Conservation (phyloP, 2,329 filamentous ascomycete genomes). For the Epicoccum sorghinum region DNA sequence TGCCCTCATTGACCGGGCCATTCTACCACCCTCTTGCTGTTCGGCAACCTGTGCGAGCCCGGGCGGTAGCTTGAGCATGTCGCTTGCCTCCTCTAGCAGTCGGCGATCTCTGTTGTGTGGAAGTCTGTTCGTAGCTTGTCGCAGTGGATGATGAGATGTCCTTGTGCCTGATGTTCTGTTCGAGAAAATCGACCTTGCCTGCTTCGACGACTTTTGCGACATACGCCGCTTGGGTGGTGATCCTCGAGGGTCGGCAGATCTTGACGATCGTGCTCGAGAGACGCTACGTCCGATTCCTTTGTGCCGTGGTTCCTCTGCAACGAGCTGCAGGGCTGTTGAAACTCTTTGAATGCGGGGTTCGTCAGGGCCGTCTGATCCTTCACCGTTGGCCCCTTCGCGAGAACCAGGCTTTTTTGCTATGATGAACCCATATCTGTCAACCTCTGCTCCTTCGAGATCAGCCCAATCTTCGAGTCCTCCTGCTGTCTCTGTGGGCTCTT, state of each 20-base stretch:
- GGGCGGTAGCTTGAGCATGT: constrained; percentile 68
- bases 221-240: constrained; percentile 48
- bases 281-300: constrained; percentile 58
- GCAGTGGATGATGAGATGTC: constrained; percentile 50
- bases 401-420: constrained; percentile 50
- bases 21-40: constrained; percentile 54
- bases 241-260: constrained; percentile 45
- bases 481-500: constrained; percentile 63
- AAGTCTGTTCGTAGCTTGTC: constrained; percentile 59
- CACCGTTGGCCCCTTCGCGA: constrained; percentile 32
- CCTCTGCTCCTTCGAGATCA: constrained; percentile 63
- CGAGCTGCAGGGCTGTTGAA: constrained; percentile 63
- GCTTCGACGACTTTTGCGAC: constrained; percentile 53
- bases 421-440: constrained; percentile 72
- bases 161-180: constrained; percentile 50
- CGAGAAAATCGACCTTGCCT: constrained; percentile 48
- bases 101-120: constrained; percentile 61
- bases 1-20: constrained; percentile 57
- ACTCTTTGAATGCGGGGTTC: constrained; percentile 60
- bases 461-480: constrained; percentile 71
- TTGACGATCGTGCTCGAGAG: constrained; percentile 54
- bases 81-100: constrained; percentile 64
- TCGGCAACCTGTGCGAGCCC: constrained; percentile 55
- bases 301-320: constrained; percentile 61
- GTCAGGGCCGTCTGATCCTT: constrained; percentile 38